Conservation (phyloP, 129 eudicot species). For the Kitagawia praeruptora region DNA sequence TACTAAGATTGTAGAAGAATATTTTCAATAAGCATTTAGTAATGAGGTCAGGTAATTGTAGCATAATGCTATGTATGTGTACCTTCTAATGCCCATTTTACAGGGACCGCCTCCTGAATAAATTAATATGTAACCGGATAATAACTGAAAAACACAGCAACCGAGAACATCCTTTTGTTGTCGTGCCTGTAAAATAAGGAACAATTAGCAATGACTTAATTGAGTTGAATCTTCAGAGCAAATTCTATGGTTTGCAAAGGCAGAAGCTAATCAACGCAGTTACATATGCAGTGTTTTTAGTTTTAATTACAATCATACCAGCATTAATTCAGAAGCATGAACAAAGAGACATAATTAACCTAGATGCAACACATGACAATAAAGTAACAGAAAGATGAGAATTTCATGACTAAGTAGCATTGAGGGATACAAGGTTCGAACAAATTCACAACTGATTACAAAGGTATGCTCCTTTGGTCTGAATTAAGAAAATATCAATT, state of each 20-base stretch:
- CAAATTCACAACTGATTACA: too few species aligned
- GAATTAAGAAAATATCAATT: too few species aligned
- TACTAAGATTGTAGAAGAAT: neutral
- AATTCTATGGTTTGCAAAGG: neutral
- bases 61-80: slow-evolving; percentile 8
- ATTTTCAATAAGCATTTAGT: neutral
- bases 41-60: neutral
- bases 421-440: too few species aligned
- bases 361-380: too few species aligned
- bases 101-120: slow-evolving; percentile 79
- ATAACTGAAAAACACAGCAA: slow-evolving; percentile 42
- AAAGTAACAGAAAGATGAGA: too few species aligned
- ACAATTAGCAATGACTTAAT: neutral
- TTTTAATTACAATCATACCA: neutral
- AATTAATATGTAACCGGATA: slow-evolving; percentile 64
- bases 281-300: neutral
- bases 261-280: neutral
- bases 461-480: too few species aligned
- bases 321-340: too few species aligned
- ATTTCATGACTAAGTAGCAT: too few species aligned
- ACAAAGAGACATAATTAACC: too few species aligned
- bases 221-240: neutral
- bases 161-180: slow-evolving; percentile 74
- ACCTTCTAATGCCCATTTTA: slow-evolving; percentile 72
- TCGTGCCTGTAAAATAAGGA: slow-evolving; percentile 43